Evolutionary conservation across 768 basidiomycete species (phyloP), one percentile per base, ranked within the genome.

Genomic region (Tricholoma flavovirens): DNA sequence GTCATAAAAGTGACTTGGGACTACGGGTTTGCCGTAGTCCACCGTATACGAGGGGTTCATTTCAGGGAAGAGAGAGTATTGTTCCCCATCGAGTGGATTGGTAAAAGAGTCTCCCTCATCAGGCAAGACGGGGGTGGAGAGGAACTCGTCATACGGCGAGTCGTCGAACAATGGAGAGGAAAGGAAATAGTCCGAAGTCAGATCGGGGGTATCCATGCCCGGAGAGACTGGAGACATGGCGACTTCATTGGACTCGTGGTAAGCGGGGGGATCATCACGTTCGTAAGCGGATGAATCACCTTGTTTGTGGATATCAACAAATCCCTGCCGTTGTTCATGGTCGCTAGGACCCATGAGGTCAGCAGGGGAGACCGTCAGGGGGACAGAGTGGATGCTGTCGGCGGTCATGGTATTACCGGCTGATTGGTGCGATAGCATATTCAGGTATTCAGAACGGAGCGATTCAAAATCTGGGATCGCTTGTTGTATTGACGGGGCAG

Each of bases 381-480:
- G 26, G 36, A 63, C 54, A 59, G 67, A 68, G 65, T 60, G 58
- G 12, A 64, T 38, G 55, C 55, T 66, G 64, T 78, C 70, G 24
- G 68, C 58, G 35, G 69, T 59, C 63, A 68, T 65, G 35, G 72
- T 46, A 56, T 70, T 64, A 55, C 78, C 75, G 57, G 70, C 64
- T 22, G 82, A 73, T 43, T 76, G 77, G 61, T 78, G 74, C 19
- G 77, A 73, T 61, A 90, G 67, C 88, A 90, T 90, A 58, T 72
- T 81, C 66, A 89, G 69, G 69, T 90, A 90, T 60, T 83, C 83
- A 35, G 79, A 74, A 62, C 77, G 77, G 54, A 90, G 70, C 30
- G 74, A 71, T 33, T 72, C 60, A 64, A 81, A 79, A 63, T 84
- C 78, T 56, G 75, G 60, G 51, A 73, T 55, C 54, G 72, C 46